Evolutionary conservation across 176 grass and related monocot species (phyloP).

Genomic region (Paspalum vaginatum): DNA sequence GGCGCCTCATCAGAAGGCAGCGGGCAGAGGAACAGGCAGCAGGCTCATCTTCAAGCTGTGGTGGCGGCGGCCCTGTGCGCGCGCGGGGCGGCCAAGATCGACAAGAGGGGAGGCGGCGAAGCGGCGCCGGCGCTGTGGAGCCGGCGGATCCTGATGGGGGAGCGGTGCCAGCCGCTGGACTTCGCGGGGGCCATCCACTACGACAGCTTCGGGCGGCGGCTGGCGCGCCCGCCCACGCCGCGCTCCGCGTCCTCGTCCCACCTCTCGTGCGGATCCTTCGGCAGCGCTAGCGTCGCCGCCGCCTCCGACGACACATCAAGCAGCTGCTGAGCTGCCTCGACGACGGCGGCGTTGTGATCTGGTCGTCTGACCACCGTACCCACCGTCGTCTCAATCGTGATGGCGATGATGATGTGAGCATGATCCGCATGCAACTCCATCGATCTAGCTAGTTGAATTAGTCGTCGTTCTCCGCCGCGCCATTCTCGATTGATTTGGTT

Average conservation of each 20-base stretch:
- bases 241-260: too few species aligned
- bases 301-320: slow-evolving; percentile 1
- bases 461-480: too few species aligned
- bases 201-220: slow-evolving; percentile 60
- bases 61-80: not conserved
- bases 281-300: slow-evolving; percentile 16
- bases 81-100: not conserved
- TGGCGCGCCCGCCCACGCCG: slow-evolving; percentile 34
- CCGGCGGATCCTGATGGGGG: slow-evolving; percentile 60
- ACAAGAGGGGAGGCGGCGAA: not conserved
- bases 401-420: too few species aligned
- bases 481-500: too few species aligned
- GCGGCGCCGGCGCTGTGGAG: slow-evolving; percentile 11
- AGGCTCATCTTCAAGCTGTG: not conserved
- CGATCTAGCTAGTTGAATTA: too few species aligned
- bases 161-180: slow-evolving; percentile 71
- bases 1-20: too few species aligned
- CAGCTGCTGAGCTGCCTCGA: not conserved
- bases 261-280: slow-evolving; percentile 31
- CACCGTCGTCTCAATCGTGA: too few species aligned
- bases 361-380: too few species aligned
- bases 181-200: slow-evolving; percentile 73
- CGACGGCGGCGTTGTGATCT: not conserved
- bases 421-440: too few species aligned
- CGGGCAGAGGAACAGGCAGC: too few species aligned